Evolutionary conservation across 2,329 filamentous ascomycete genomes (phyloP).

Genomic region (Cercospora zeae-maydis): DNA sequence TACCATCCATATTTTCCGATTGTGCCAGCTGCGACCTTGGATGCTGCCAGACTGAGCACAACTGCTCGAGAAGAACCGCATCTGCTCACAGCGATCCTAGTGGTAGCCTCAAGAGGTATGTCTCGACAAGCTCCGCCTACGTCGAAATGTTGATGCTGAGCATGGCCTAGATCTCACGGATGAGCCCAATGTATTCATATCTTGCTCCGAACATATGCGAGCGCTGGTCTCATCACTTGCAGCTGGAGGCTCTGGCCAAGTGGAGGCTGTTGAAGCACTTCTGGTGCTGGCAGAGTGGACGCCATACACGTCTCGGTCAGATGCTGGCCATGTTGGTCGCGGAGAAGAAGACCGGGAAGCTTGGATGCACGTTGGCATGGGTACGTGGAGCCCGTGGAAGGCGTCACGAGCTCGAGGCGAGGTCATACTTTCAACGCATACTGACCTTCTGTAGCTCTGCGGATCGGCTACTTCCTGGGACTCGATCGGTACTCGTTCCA

Average conservation of each 20-base stretch:
- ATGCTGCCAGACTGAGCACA: conserved; percentile 51
- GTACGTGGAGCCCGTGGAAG: neutral
- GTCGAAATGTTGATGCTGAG: neutral
- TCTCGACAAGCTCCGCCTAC: neutral
- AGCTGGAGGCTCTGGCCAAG: conserved; percentile 62
- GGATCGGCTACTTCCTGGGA: conserved; percentile 66
- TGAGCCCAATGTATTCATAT: conserved; percentile 60
- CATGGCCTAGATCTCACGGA: conserved; percentile 54
- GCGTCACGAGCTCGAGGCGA: neutral
- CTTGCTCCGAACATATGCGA: conserved; percentile 68
- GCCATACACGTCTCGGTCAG: conserved; percentile 59
- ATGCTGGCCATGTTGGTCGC: conserved; percentile 61
- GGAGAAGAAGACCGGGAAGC: conserved; percentile 71
- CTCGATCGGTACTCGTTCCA: conserved; percentile 66
- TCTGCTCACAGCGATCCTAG: conserved; percentile 65
- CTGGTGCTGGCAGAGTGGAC: conserved; percentile 71
- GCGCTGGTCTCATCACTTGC: conserved; percentile 63
- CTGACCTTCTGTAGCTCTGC: conserved; percentile 48
- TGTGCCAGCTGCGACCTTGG: conserved; percentile 59
- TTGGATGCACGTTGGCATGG: conserved; percentile 71
- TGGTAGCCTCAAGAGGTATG: conserved; percentile 60
- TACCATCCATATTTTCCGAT: conserved; percentile 70
- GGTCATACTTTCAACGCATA: neutral
- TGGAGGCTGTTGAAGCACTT: conserved; percentile 68
- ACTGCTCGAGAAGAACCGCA: conserved; percentile 62